Evolutionary conservation across 75 land plant genomes (phyloP), one percentile per base, ranked within the genome.

Genomic region (Sequoiadendron giganteum): DNA sequence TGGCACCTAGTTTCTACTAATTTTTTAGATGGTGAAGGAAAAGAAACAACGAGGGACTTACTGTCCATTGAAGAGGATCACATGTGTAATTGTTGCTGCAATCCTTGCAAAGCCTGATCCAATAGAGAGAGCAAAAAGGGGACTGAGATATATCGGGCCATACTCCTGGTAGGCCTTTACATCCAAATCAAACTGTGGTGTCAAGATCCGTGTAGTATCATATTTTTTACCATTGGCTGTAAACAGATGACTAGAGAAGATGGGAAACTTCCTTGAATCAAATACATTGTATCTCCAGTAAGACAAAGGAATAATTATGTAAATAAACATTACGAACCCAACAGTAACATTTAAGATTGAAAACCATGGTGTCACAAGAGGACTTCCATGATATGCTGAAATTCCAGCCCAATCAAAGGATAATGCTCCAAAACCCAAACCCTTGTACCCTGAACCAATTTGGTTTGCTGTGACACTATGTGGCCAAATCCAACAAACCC

Each of bases 401-500:
- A 97, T 92, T 1, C 94, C 93, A 42, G 97, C 94, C 99, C 99
- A 97, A 34, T 97, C 98, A 18, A 97, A 88, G 3, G 97, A 91
- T 87, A 97, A 91, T 1, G 98, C 93, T 45, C 98, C 98, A 38
- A 96, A 83, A 3, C 99, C 98, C n/a, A 95, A 93, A 21, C 98
- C 98, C 65, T 90, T 85, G 85, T 91, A 91, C 3, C 97, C 98
- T 21, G 97, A 97, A 16, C 99, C 99, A 45, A 97, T 70, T 87
- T 97, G 99, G 52, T 97, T 95, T 14, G 99, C 98, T 5, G 93
- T 94, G 73, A 97, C 90, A 43, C 87, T 94, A 36, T 89, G 56
- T 25, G 98, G 98, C 96, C 96, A 96, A 47, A 85, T 93, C 95
- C 95, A 97, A 86, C 99, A 97, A 0, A 97, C 93, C 96, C 95